These are phyloP conservation scores for Penicillium rolfsii DNA, from an alignment of 2,329 filamentous ascomycete genomes.

Conservation along the genomic window DNA sequence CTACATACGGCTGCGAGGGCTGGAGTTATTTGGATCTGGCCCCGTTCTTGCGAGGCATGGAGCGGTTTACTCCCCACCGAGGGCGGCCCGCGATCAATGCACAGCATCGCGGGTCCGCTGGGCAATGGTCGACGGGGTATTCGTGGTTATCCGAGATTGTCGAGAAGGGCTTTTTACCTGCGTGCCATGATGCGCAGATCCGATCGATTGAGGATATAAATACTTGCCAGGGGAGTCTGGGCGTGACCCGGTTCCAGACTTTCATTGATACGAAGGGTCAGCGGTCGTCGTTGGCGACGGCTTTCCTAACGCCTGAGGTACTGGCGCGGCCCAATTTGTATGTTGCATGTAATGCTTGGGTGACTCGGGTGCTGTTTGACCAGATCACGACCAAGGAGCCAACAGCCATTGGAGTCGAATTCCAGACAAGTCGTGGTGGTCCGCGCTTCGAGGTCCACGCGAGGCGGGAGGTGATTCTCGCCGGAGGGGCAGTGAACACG, in stretches of 20 bases:
- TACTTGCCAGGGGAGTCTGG: constrained; percentile 14
- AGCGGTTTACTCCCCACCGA: constrained; percentile 22
- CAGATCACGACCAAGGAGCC: constrained; percentile 5
- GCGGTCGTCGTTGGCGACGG: constrained; percentile 24
- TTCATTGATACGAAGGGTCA: constrained; percentile 25
- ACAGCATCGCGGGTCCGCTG: constrained; percentile 12
- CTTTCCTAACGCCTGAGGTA: constrained; percentile 19
- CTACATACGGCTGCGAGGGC: constrained; percentile 29
- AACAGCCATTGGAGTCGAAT: constrained; percentile 19
- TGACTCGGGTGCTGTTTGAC: constrained; percentile 29
- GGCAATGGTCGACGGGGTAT: constrained; percentile 20
- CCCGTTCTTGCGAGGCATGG: constrained; percentile 49
- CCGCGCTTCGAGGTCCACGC: constrained; percentile 23
- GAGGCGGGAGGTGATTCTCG: constrained; percentile 35
- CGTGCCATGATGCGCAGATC: constrained; percentile 16
- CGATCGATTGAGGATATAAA: constrained; percentile 6
- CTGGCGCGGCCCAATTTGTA: constrained; percentile 20
- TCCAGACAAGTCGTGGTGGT: constrained; percentile 15
- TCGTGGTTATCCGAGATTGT: constrained; percentile 22
- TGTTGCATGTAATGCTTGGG: constrained; percentile 26
- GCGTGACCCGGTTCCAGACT: constrained; percentile 24
- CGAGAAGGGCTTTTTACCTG: constrained; percentile 22
- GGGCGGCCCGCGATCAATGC: constrained; percentile 18
- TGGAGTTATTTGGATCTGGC: constrained; percentile 50
- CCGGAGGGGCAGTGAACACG: constrained; percentile 36